Evolutionary conservation across 2,329 filamentous ascomycete genomes (phyloP).

Genomic region (Phyllosticta ampelicida): DNA sequence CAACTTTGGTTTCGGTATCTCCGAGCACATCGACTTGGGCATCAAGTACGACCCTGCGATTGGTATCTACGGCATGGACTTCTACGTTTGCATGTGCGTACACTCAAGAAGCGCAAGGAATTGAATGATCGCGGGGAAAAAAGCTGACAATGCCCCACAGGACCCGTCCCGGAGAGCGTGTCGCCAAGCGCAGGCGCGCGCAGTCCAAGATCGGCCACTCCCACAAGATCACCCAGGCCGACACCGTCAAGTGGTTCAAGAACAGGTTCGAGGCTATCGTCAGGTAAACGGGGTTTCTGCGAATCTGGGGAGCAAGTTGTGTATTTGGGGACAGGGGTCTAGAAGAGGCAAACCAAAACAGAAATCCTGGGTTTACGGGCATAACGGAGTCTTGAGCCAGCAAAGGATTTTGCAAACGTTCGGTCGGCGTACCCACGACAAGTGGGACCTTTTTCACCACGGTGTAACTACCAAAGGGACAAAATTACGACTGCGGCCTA

Average conservation of each 20-base stretch:
- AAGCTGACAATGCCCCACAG: conserved; percentile 32
- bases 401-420: conserved; percentile 1
- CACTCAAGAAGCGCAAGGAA: conserved; percentile 18
- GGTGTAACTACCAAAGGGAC: conserved; percentile 29
- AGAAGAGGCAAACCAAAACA: conserved; percentile 9
- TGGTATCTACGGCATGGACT: conserved; percentile 99
- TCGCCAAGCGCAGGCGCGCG: conserved; percentile 85
- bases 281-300: conserved; percentile 56
- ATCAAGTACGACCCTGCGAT: conserved; percentile 99
- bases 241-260: conserved; percentile 98
- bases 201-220: conserved; percentile 74
- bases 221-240: conserved; percentile 88
- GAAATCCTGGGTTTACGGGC: conserved; percentile 18
- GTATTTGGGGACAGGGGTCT: conserved; percentile 16
- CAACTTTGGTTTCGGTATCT: conserved; percentile 99
- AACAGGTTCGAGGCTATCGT: conserved; percentile 96
- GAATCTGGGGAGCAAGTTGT: conserved; percentile 1
- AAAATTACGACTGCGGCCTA: conserved; percentile 32
- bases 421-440: conserved; percentile 20
- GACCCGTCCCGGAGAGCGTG: conserved; percentile 96
- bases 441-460: conserved; percentile 18
- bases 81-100: conserved; percentile 97
- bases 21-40: conserved; percentile 99
- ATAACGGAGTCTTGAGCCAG: conserved; percentile 16
- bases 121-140: background rate